Conservation (phyloP, 192 early-diverging fungal species). For the Cladochytrium replicatum region DNA sequence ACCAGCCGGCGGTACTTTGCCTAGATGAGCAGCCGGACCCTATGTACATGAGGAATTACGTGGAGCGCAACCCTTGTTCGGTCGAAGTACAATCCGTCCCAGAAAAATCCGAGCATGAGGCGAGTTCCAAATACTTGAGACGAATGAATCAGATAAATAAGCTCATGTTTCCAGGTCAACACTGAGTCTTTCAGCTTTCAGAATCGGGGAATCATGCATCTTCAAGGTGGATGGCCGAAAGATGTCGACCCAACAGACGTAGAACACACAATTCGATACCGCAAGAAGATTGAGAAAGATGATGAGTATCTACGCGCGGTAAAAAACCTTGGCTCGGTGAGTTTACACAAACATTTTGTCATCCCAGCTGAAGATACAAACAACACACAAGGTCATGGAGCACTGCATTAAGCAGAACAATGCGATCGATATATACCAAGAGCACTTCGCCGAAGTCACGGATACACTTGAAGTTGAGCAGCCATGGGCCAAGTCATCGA, state of each 20-base stretch:
- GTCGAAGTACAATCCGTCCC: conserved; percentile 40
- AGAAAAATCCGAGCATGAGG: conserved; percentile 53
- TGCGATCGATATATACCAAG: conserved; percentile 58
- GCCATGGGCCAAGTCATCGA: conserved; percentile 44
- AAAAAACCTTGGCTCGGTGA: conserved; percentile 38
- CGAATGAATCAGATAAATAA: background rate
- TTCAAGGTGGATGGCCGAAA: conserved; percentile 55
- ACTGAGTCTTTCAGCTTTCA: conserved; percentile 40
- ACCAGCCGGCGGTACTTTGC: conserved; percentile 24
- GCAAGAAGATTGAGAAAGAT: conserved; percentile 58
- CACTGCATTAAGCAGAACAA: conserved; percentile 59
- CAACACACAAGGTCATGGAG: conserved; percentile 32
- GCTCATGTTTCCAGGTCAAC: conserved; percentile 34
- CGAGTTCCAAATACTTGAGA: conserved; percentile 7
- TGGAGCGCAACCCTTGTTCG: conserved; percentile 35
- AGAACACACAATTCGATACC: conserved; percentile 52
- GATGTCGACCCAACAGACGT: conserved; percentile 51
- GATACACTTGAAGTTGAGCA: conserved; percentile 30
- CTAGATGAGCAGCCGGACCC: conserved; percentile 38
- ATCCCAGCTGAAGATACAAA: background rate
- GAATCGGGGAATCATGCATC: conserved; percentile 44
- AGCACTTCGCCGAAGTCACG: conserved; percentile 42
- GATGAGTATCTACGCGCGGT: conserved; percentile 50
- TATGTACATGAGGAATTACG: conserved; percentile 35
- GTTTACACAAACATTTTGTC: too few relatives aligned